These are phyloP conservation scores for Geranomyces michiganensis DNA, from an alignment of 192 early-diverging fungal genomes.

Conservation along the genomic window DNA sequence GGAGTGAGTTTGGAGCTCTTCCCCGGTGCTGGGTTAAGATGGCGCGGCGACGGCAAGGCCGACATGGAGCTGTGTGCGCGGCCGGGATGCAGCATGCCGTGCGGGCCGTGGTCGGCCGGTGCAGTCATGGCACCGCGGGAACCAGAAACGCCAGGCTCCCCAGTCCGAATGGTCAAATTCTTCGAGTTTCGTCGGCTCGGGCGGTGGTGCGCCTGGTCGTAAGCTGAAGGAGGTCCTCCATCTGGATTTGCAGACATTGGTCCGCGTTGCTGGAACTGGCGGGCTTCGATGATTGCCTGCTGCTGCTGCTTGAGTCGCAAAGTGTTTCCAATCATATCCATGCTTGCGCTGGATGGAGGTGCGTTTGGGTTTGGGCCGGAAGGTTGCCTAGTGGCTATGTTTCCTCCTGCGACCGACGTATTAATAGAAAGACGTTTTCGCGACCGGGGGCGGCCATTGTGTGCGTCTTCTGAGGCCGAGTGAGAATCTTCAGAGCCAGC, in stretches of 20 bases:
- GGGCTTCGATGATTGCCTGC: slow-evolving; percentile 63
- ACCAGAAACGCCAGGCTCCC: not conserved
- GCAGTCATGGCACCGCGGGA: slow-evolving; percentile 22
- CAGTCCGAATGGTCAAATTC: slow-evolving; percentile 22
- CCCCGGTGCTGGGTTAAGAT: slow-evolving; percentile 25
- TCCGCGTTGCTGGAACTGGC: slow-evolving; percentile 35
- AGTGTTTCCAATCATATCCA: slow-evolving; percentile 54
- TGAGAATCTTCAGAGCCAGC: slow-evolving; percentile 20
- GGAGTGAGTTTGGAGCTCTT: slow-evolving; percentile 7
- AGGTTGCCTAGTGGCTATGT: not conserved
- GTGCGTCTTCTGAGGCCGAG: slow-evolving; percentile 13
- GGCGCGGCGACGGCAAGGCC: slow-evolving; percentile 16
- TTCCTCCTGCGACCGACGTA: slow-evolving; percentile 20
- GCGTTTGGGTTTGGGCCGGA: not conserved
- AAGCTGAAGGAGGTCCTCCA: not conserved
- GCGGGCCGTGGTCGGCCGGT: slow-evolving; percentile 6
- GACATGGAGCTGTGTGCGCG: not conserved
- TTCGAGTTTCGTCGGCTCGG: slow-evolving; percentile 33
- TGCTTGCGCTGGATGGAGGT: slow-evolving; percentile 6
- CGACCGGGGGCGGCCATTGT: slow-evolving; percentile 11
- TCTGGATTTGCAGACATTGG: slow-evolving; percentile 19
- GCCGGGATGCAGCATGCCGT: slow-evolving; percentile 20
- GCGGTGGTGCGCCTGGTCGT: slow-evolving; percentile 25
- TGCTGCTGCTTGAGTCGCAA: slow-evolving; percentile 65
- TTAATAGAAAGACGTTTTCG: slow-evolving; percentile 39